These are phyloP conservation scores for Kewa caespitosa DNA, from an alignment of 179 eudicot genomes.

Conservation along the genomic window DNA sequence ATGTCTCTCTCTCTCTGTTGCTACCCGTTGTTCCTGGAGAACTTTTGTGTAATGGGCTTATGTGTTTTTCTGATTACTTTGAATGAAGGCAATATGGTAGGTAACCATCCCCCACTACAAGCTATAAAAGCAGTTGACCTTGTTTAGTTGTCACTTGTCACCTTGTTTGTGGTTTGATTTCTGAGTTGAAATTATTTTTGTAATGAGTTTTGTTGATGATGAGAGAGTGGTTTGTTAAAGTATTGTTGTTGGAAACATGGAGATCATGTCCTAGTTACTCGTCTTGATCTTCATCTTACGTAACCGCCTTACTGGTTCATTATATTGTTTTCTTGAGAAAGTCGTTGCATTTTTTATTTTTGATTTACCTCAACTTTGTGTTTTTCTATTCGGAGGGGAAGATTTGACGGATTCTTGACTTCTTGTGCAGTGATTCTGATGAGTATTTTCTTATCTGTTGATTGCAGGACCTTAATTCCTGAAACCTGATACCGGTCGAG, in stretches of 20 bases:
- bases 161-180: conserved; percentile 27
- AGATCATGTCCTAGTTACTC: conserved; percentile 16
- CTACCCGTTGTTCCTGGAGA: not conserved
- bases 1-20: not conserved
- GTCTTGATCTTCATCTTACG: conserved; percentile 14
- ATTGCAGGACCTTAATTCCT: not conserved
- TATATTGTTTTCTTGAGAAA: too few relatives aligned
- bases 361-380: conserved; percentile 1
- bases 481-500: not conserved
- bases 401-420: too few relatives aligned
- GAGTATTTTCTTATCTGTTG: not conserved
- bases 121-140: conserved; percentile 26
- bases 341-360: not conserved
- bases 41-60: conserved; percentile 5
- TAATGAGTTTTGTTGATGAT: conserved; percentile 14
- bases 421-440: not conserved
- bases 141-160: conserved; percentile 30
- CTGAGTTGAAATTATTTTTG: not conserved
- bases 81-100: conserved; percentile 31
- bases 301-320: not conserved
- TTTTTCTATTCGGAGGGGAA: not conserved
- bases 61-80: conserved; percentile 21
- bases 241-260: conserved; percentile 6
- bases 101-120: conserved; percentile 27
- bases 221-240: conserved; percentile 17